Conservation (phyloP, 257 asterid genomes). For the Penstemon newberryi region DNA sequence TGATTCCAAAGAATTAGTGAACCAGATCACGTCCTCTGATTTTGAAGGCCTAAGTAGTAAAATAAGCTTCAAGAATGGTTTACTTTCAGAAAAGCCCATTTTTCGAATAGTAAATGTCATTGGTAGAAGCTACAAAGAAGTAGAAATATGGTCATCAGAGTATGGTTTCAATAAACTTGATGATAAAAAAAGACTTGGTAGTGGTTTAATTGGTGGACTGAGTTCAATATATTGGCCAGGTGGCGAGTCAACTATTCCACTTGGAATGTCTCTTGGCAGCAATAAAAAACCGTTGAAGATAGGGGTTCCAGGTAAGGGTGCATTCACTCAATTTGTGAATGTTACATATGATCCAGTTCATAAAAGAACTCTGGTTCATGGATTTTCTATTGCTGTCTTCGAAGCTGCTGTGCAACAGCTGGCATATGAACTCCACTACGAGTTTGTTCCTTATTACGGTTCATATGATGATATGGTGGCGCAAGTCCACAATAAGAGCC, state of each 20-base stretch:
- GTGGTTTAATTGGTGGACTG: conserved; percentile 25
- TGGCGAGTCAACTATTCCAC: conserved; percentile 40
- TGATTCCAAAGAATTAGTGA: conserved; percentile 18
- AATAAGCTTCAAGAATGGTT: conserved; percentile 48
- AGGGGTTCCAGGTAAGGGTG: conserved; percentile 59
- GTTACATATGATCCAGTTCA: conserved; percentile 32
- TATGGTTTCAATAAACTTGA: conserved; percentile 36
- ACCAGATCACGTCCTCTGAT: conserved; percentile 20
- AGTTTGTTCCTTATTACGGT: conserved; percentile 46
- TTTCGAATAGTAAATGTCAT: conserved; percentile 53
- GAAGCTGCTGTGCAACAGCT: conserved; percentile 49
- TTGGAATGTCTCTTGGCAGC: conserved; percentile 43
- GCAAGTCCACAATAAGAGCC: conserved; percentile 53
- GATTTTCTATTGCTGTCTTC: conserved; percentile 62
- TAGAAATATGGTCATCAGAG: conserved; percentile 51
- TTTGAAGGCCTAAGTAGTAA: conserved; percentile 57
- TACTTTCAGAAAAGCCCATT: conserved; percentile 34
- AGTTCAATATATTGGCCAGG: conserved; percentile 68
- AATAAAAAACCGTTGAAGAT: conserved; percentile 44
- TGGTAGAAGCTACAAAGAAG: conserved; percentile 52
- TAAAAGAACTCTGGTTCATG: conserved; percentile 38
- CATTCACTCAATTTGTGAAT: conserved; percentile 54
- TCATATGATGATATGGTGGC: conserved; percentile 59
- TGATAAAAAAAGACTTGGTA: conserved; percentile 8
- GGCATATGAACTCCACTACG: conserved; percentile 45